Conservation (phyloP, 106 monocot species). For the Acanthochlamys bracteata region DNA sequence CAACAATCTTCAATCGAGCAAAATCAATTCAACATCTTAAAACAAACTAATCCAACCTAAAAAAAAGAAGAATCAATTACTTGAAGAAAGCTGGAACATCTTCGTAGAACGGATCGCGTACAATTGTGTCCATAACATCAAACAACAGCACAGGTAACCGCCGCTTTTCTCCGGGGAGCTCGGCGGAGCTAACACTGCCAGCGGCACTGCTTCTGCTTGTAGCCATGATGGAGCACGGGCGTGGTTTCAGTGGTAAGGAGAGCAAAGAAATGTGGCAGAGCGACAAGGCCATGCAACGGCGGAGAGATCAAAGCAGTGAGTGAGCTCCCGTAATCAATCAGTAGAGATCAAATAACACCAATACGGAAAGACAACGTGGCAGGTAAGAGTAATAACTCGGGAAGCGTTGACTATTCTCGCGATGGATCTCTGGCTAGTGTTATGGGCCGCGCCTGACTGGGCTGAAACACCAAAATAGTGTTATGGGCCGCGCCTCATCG, state of each 20-base stretch:
- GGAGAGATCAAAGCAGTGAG: neutral
- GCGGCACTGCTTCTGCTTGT: neutral
- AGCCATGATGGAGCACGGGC: slow-evolving; percentile 7
- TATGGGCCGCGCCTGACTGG: too few relatives aligned
- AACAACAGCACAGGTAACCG: slow-evolving; percentile 69
- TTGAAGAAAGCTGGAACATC: slow-evolving; percentile 74
- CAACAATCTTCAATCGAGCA: neutral
- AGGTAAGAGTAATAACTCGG: too few relatives aligned
- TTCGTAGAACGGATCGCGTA: slow-evolving; percentile 76
- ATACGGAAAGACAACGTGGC: too few relatives aligned
- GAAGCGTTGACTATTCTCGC: too few relatives aligned
- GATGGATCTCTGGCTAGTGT: too few relatives aligned
- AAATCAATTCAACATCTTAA: neutral
- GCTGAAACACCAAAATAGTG: too few relatives aligned
- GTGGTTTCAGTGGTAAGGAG: slow-evolving; percentile 1
- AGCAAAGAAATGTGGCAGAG: neutral
- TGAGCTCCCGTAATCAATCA: too few relatives aligned
- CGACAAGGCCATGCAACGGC: neutral
- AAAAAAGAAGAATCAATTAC: slow-evolving; percentile 5
- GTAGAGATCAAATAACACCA: too few relatives aligned
- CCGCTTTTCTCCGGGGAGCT: slow-evolving; percentile 6
- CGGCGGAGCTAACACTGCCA: neutral
- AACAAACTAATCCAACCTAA: neutral
- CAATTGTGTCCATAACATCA: slow-evolving; percentile 80
- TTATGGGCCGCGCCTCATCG: too few relatives aligned